Base-by-base conservation (phyloP, 495 filamentous ascomycete genomes). In the Trypethelium eluteriae region DNA sequence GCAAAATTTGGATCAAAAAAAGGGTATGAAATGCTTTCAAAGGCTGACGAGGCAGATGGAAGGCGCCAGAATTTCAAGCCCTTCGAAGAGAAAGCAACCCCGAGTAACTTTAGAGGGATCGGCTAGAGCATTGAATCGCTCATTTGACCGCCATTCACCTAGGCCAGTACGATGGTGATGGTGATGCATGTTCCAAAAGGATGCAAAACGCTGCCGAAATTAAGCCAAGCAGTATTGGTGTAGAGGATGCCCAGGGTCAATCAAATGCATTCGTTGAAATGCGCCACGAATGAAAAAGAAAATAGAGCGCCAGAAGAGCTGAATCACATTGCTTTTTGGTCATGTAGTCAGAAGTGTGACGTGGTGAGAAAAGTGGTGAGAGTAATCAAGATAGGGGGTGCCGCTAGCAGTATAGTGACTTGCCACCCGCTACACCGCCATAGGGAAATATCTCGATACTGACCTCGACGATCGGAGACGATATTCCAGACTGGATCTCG, bases 401-500 rank as follows among this genome's bases (percentile, higher is more conserved):
- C 53, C 53, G 32, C 53, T 59, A 59, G 53, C 53, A 9, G 10
- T 34, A 34, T 32, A 7, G 18, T 2, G 11, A 59, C 53, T 59
- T 18, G 25, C 3, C 25, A 18, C 34, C 7, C 53, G 18, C 53
- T 59, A 35, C 53, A 59, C 53, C 53, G 53, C 53, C 53, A 63
- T 25, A 11, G 25, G 62, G 14, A 7, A n/a, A 39, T 39, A 10
- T 63, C 9, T 39, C 34, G 12, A 47, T 25, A 63, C 70, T 38
- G 66, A 71, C 71, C 71, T 69, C 71, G 56, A 46, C 67, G 65
- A 53, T 74, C 72, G 12, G 72, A 74, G 25, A 72, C 34, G n/a
- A 72, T 68, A 39, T 72, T 66, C 47, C 59, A 74, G 1, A 62
- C 35, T 38, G 72, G 72, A 38, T 34, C n/a, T 38, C 68, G 67